Base-by-base conservation (phyloP, 148 eudicot species). In the Camellia granthamiana region DNA sequence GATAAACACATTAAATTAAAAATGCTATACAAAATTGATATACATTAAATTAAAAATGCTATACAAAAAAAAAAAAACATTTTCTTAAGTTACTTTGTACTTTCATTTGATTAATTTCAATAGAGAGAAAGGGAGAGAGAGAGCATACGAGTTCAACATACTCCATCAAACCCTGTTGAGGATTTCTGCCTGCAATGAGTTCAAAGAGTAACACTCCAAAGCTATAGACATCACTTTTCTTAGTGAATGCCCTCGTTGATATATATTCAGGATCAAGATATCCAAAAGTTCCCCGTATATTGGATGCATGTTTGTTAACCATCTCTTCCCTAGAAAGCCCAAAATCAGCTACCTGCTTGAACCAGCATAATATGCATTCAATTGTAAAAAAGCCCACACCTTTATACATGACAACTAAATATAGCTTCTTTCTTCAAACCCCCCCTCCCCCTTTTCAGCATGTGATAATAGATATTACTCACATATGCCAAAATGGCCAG, bases 211-310 rank as follows among this genome's bases (percentile, higher is more conserved):
- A 80, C 54, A 95, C 98, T 13, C 98, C 98, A 55, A 85, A 95
- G 82, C 98, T 90, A 64, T 95, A 95, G 51, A 95, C 97, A 79
- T 95, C 98, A 79, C 95, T 95, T 83, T 95, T 95, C 87, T 95
- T 93, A 9, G 98, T 95, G 66, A 93, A 95, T 52, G 93, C 75
- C 76, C 92, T 88, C 6, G 97, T 81, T 21, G 98, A 95, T 81
- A 95, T 91, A 83, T 95, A 95, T 78, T 93, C 97, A 0, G 98
- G 98, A 89, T 95, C 98, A 38, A 95, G 91, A 84, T 95, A 95
- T 19, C 98, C 98, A 80, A 93, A 95, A 62, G 98, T 95, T 83
- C 98, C 98, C 70, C 81, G 90, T 82, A 94, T 79, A 81, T 92
- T 88, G 43, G 90, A 84, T 7, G 84, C 91, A 69, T 90, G 90